Percentiles rank a stretch among this genome's conserved stretches.
Evolutionary conservation across 345 rosid species (phyloP).

Genomic region (Citrus trifoliata): DNA sequence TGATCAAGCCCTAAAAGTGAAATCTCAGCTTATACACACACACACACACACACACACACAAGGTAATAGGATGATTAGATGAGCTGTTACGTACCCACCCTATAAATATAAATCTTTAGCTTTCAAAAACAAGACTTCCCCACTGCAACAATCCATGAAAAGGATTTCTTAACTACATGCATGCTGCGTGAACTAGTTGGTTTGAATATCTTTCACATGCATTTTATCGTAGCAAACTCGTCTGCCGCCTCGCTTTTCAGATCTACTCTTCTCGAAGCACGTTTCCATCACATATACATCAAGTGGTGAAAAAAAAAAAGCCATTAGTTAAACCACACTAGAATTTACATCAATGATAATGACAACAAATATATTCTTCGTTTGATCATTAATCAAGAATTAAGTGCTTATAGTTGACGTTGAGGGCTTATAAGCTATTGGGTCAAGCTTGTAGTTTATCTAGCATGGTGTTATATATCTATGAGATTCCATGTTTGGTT

Average conservation of each 20-base stretch:
- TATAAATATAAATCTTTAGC: background rate
- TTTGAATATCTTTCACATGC: background rate
- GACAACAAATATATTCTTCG: background rate
- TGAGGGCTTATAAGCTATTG: too few species aligned
- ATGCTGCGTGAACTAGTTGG: conserved; percentile 8
- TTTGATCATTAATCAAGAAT: background rate
- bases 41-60: too few species aligned
- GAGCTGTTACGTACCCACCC: background rate
- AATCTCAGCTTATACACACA: background rate
- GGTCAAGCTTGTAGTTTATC: too few species aligned
- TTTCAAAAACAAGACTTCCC: background rate
- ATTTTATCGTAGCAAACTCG: background rate
- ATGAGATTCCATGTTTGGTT: too few species aligned
- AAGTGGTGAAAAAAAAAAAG: background rate
- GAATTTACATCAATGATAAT: background rate
- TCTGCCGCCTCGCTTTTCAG: background rate
- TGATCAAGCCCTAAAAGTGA: background rate
- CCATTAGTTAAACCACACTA: background rate
- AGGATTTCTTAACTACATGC: conserved; percentile 10
- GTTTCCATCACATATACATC: background rate
- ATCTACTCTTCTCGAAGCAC: conserved; percentile 13
- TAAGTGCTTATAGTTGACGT: too few species aligned
- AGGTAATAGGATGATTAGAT: background rate
- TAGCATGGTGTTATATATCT: too few species aligned
- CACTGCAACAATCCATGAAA: conserved; percentile 9